Base-by-base conservation (phyloP, 2,329 filamentous ascomycete species). In the Aspergillus melleus region DNA sequence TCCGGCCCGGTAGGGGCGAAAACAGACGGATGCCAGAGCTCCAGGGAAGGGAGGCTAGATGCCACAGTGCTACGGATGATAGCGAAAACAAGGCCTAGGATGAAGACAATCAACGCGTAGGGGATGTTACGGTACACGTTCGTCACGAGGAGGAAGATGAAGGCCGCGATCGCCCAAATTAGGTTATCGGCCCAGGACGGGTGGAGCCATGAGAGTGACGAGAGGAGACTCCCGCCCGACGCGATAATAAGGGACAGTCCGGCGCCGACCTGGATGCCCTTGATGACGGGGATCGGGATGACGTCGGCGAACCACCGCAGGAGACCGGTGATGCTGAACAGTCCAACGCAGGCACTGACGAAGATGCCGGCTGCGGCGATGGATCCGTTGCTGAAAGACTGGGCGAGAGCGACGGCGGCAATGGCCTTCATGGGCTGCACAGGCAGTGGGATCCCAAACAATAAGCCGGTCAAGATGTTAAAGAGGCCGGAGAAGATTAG, bases 391-490 rank as follows among this genome's bases (percentile, higher is more conserved):
- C 85, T 86, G 64, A 91, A 87, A 30, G 80, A 80, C 11, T 86
- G 83, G 6, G 88, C 83, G 59, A 97, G 91, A n/a, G 92, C 91
- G 0, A 96, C 90, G 0, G 93, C 91, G 6, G 93, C 93, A 61
- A 98, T 96, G 42, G 94, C 93, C 83, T 89, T 90, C 87, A 90
- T 90, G 0, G 93, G 93, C 78, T 97, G 93, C 0, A 97, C 92
- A 0, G 93, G 93, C 3, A 97, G 78, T 2, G 94, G 94, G 46
- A 98, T 89, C 6, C 94, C 94, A 70, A 97, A 98, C 32, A 88
- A 77, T 1, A 88, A 72, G 19, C 94, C 95, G 0, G 93, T 96
- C 12, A 90, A 70, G 57, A 97, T 86, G 70, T 98, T 98, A 75
- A 90, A 94, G 10, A 93, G 70, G 1, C 95, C 95, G 0, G 92